Base-by-base conservation (phyloP, 2,329 filamentous ascomycete genomes). In the Cladosporium sp. region DNA sequence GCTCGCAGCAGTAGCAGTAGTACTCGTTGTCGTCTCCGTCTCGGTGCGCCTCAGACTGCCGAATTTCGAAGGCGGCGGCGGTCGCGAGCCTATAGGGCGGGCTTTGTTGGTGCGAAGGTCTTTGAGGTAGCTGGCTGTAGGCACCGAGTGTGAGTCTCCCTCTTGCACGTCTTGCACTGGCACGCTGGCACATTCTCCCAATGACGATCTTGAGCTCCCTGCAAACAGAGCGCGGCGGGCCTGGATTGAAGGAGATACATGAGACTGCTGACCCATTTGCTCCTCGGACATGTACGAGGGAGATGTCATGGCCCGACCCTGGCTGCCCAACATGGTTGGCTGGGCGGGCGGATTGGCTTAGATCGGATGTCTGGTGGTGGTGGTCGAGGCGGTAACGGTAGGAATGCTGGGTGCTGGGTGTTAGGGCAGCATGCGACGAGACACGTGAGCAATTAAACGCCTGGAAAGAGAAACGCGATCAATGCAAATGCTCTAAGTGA, bases 81-180 rank as follows among this genome's bases (percentile, higher is more conserved):
- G 90, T 69, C 91, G 84, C 58, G 90, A 89, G 67, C 91, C 90
- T 65, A 87, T 89, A 10, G 91, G 91, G 64, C 91, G 85, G 39
- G 85, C 82, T 64, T 87, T 82, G 77, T 86, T 90, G 70, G 84
- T 86, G 70, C 91, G 88, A 39, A 94, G 84, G 70, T 89, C 86
- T 70, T 88, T 83, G 39, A 93, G 85, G 76, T 92, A 93, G 67
- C 83, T 82, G 70, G 88, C 90, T 92, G 78, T 51, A 39, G 60
- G 49, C 34, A 56, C 23, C 5, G 36, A 46, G 25, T 54, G 60
- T 63, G 36, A 63, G 60, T 63, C 60, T 56, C 43, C 60, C 28
- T 63, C 60, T 46, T 46, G 39, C 18, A n/a, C n/a, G n/a, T 46
- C 39, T 46, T 46, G 36, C 8, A 56, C 30, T 61, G 53, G 43